Base-by-base conservation (phyloP, 345 rosid genomes). In the Lepidium africanum region DNA sequence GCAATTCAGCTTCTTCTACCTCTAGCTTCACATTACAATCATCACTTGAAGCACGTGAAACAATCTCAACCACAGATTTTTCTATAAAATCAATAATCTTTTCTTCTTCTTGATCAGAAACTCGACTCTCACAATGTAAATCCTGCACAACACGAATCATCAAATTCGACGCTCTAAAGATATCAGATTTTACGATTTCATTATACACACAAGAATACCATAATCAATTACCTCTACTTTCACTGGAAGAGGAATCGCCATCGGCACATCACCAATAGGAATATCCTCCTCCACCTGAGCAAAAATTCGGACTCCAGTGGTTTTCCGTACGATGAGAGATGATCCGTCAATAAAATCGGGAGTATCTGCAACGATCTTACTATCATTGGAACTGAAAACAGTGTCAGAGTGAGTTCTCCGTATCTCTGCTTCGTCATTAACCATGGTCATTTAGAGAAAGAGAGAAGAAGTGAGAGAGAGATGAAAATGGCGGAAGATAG, bases 291-390 rank as follows among this genome's bases (percentile, higher is more conserved):
- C 17, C 12, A 27, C 2, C 15, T 17, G 73, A 62, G 79, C 37
- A 4, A 81, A 78, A 63, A 83, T 73, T 42, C 85, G 76, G 59
- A 81, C 69, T 3, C 84, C 80, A 38, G 75, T 77, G 12, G 69
- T 30, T 40, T 83, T 79, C 39, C 85, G 65, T 23, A 25, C 0
- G 5, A 80, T 81, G 5, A 32, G 9, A 23, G 63, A 59, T 11
- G 73, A 62, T 6, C 27, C 65, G 10, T 48, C 15, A 1, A 16
- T 15, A 1, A 57, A 49, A 17, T 37, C 67, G 8, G 51, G 65
- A 43, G 49, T 71, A 12, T 68, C 59, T 2, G 36, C 54, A 17
- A 32, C 69, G 36, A 43, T 59, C 38, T 69, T 72, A 37, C 40
- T 32, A n/a, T 27, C 41, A 40, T 45, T 51, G 11, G 64, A 64